Conservation (phyloP, 2,329 filamentous ascomycete species). For the Mariannaea sp. region DNA sequence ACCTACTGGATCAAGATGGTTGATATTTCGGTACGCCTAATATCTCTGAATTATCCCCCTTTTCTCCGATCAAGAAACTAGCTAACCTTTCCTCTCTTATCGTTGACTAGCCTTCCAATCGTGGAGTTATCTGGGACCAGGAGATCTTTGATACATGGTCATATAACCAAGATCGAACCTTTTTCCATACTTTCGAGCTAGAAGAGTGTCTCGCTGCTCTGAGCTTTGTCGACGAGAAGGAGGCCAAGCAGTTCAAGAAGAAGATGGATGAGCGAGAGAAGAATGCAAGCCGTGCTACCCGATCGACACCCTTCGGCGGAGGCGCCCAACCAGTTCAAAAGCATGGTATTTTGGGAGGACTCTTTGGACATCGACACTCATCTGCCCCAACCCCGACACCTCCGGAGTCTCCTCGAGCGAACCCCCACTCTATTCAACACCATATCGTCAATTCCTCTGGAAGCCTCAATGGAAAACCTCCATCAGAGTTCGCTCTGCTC, state of each 20-base stretch:
- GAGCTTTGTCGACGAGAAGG: conserved; percentile 95
- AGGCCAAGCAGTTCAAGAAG: conserved; percentile 95
- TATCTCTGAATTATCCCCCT: conserved; percentile 13
- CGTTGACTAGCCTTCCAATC: conserved; percentile 65
- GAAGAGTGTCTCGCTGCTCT: conserved; percentile 89
- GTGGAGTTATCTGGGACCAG: conserved; percentile 94
- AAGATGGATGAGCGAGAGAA: conserved; percentile 97
- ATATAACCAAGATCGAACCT: conserved; percentile 96
- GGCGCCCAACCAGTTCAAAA: conserved; percentile 46
- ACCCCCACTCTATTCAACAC: conserved; percentile 43
- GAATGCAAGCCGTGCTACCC: conserved; percentile 88
- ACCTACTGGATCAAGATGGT: conserved; percentile 98
- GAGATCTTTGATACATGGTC: conserved; percentile 94
- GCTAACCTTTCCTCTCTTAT: conserved; percentile 26
- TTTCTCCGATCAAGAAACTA: too few species aligned
- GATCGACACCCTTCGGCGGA: conserved; percentile 74
- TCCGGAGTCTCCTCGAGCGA: conserved; percentile 59
- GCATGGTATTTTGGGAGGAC: conserved; percentile 60
- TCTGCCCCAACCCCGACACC: conserved; percentile 63
- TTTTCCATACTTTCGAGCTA: conserved; percentile 97
- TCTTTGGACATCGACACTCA: conserved; percentile 66
- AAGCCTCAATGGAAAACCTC: conserved; percentile 52
- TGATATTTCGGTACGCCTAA: conserved; percentile 76
- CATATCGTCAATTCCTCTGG: conserved; percentile 49
- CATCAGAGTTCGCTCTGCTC: conserved; percentile 64